Base-by-base conservation (phyloP, 306 rosid genomes). In the Malus sieversii region DNA sequence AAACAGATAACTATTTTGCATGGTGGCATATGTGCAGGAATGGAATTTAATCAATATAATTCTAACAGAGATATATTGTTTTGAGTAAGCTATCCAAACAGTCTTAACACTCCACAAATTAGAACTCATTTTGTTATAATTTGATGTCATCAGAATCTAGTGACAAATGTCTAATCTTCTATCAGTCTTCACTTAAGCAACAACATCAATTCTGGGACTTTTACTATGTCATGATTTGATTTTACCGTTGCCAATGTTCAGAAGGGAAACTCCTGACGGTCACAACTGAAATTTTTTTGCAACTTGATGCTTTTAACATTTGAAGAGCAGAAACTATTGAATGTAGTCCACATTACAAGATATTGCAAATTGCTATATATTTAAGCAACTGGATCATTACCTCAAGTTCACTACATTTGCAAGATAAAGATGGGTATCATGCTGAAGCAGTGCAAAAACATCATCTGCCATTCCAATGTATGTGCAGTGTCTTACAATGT, bases 401-500 rank as follows among this genome's bases (percentile, higher is more conserved):
- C 98, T 94, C 84, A 94, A 85, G 80, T 83, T 86, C 62, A 90
- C 92, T 57, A 94, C 90, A 89, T 94, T 87, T 20, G 90, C 98
- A 82, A 92, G 96, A 85, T 92, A 94, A 74, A 94, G 97, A 84
- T 80, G 92, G 66, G 96, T 94, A 67, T 90, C 93, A 82, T 94
- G 92, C 81, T 94, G 97, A 85, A 94, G 91, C 93, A 94, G 76
- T 11, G 92, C 98, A 42, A 91, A 88, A 75, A 84, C 81, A 52
- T 94, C 96, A 84, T 94, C 98, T 73, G 96, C 92, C 97, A 94
- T 94, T 82, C 98, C 98, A 80, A 94, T 79, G 84, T 91, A 94
- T 58, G 96, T 84, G 82, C 93, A 90, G 79, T 91, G 88, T 81
- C 90, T 81, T 61, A 92, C 93, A 78, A 87, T 81, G 80, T 94